Base-by-base conservation (phyloP, 192 early-diverging fungal genomes). In the Backusella circina region DNA sequence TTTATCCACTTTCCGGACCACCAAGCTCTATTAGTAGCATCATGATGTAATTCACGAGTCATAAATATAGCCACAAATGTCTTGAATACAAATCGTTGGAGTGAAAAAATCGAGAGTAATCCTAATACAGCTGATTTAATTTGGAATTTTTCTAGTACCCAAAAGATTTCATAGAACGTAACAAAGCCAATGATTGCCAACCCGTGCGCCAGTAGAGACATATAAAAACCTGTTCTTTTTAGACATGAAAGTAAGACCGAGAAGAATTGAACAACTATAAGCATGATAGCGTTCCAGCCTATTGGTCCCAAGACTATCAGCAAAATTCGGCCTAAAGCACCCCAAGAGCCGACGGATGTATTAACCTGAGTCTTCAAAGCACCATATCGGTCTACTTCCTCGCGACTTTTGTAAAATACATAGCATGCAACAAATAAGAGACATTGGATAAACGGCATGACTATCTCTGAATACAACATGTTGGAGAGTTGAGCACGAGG, bases 1-100 rank as follows among this genome's bases (percentile, higher is more conserved):
- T 87, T 83, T 57, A 85, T 84, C 91, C 91, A 92, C 51, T 83
- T 82, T 16, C 91, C 91, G 2, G 88, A 88, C 91, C 91, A 92
- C 91, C 91, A 92, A 15, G 90, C 89, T 67, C 89, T 83, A 76
- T 92, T 91, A 37, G 88, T 86, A 76, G 86, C 88, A 71, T 91
- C 88, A 73, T 90, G 84, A 64, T 86, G 87, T 80, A 90, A 85
- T 79, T 92, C 91, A 44, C 91, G 86, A 71, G 91, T 86, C 61
- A 92, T 77, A 74, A 89, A 84, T 71, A 91, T 74, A 35, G 86
- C 83, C 75, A 88, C 80, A 39, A 91, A 76, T 21, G 88, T 74
- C 15, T 87, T 88, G 80, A 91, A 90, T 39, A 91, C 68, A 39
- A 88, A 82, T 12, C 86, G 82, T 83, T 91, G 86, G 35, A 91